phyloP scores from a whole-genome alignment of 2,329 filamentous ascomycete genomes.

The Pseudogymnoascus destructans region DNA sequence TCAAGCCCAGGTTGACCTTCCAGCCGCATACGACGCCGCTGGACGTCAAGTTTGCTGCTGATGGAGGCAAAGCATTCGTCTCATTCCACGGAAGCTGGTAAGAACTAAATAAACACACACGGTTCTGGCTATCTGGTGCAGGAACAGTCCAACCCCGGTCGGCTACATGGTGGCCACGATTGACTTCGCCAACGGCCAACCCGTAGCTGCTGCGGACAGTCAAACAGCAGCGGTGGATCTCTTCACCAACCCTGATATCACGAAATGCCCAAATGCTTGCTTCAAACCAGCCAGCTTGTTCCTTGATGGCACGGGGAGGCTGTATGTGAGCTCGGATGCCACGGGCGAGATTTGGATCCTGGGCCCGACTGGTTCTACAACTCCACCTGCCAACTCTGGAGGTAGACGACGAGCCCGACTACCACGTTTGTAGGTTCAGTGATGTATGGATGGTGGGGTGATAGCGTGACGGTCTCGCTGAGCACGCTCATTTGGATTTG shows the following conservation, averaged over 20 bases:
- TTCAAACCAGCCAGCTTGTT: slow-evolving; percentile 50
- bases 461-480: neutral
- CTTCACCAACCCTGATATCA: slow-evolving; percentile 39
- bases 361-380: slow-evolving; percentile 15
- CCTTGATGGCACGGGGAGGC: slow-evolving; percentile 38
- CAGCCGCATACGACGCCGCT: slow-evolving; percentile 58
- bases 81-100: slow-evolving; percentile 61
- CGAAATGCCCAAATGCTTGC: slow-evolving; percentile 40
- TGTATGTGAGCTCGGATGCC: slow-evolving; percentile 50
- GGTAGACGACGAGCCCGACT: neutral
- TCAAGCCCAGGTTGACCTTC: slow-evolving; percentile 44
- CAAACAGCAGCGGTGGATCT: slow-evolving; percentile 37
- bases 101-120: slow-evolving; percentile 18
- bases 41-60: slow-evolving; percentile 52
- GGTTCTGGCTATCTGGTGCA: slow-evolving; percentile 13
- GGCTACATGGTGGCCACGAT: slow-evolving; percentile 35
- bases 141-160: slow-evolving; percentile 25
- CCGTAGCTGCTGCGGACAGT: slow-evolving; percentile 30
- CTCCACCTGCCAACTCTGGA: neutral
- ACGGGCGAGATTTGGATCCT: slow-evolving; percentile 55
- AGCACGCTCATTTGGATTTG: neutral
- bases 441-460: neutral
- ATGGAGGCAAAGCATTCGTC: slow-evolving; percentile 48
- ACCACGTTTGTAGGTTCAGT: neutral
- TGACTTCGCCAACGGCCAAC: slow-evolving; percentile 32